Base-by-base conservation (phyloP, 2,329 filamentous ascomycete species). In the Aspergillus fischeri region DNA sequence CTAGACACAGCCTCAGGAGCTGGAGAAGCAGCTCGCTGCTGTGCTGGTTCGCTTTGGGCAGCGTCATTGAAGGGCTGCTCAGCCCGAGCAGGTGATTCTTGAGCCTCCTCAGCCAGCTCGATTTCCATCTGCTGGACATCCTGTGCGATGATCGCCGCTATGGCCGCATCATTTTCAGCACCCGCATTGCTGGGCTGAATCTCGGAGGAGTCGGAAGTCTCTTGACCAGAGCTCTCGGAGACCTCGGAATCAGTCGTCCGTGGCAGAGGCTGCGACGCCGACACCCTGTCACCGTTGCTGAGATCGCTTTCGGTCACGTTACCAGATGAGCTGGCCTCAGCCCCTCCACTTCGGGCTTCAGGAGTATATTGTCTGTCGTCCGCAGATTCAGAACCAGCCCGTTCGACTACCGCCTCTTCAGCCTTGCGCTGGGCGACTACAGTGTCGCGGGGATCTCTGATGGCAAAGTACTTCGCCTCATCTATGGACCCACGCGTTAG, bases 381-480 rank as follows among this genome's bases (percentile, higher is more conserved):
- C 4, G 63, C 61, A 14, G 66, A 64, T 24, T 67, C 67, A 1
- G 67, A 64, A 25, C 57, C 62, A 24, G 59, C 60, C 2, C 63
- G 69, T 44, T 72, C 70, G n/a, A 68, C 54, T 6, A 71, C 58
- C 10, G 66, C 61, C 41, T 70, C 68, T 41, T 73, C 70, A 11
- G 60, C 57, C 54, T 74, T 73, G 52, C 71, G 63, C 38, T 69
- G 67, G 1, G 60, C 58, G 20, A 61, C 55, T 14, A 61, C 55
- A 9, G 52, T 49, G 9, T 64, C 58, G 4, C 60, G 63, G 2
- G 72, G 73, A 52, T 76, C 73, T 3, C 67, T 66, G 49, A 75
- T 70, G 35, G 70, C 70, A 51, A 73, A 75, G 52, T 67, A 67
- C 50, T 71, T 70, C 50, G 72, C 70, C 56, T 74, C 72, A 28